Evolutionary conservation across 2,329 filamentous ascomycete species (phyloP).

Genomic region (Cercospora zeina): DNA sequence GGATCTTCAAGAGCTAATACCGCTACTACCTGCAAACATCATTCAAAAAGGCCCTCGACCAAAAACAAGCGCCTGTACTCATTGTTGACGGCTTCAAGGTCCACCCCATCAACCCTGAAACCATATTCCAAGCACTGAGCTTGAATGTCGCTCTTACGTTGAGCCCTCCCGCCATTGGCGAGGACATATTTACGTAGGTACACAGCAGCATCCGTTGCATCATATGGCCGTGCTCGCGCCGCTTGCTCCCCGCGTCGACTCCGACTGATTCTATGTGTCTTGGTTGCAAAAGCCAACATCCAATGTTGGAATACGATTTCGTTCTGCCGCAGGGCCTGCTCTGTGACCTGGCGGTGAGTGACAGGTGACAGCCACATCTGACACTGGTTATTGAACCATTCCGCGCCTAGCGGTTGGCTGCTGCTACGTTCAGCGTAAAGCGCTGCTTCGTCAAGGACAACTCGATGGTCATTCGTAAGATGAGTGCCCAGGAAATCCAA

Average conservation of each 20-base stretch:
- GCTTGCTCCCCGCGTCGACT: background rate
- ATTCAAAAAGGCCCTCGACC: background rate
- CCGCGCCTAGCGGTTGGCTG: constrained; percentile 6
- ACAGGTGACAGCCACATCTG: constrained; percentile 4
- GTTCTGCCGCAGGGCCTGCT: constrained; percentile 13
- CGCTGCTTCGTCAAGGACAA: constrained; percentile 3
- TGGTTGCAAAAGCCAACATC: constrained; percentile 12
- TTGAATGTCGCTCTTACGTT: background rate
- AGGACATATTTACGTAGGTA: background rate
- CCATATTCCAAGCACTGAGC: background rate
- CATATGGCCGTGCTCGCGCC: background rate
- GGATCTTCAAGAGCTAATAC: background rate
- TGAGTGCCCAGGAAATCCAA: constrained; percentile 14
- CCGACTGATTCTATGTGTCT: constrained; percentile 5
- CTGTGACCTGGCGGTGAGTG: constrained; percentile 7
- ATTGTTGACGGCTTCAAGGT: background rate
- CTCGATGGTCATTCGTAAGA: constrained; percentile 4
- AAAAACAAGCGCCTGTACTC: background rate
- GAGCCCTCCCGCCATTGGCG: background rate
- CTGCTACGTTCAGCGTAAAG: constrained; percentile 7
- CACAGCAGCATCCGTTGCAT: background rate
- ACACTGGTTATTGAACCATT: constrained; percentile 18
- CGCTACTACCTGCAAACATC: background rate
- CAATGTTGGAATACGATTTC: constrained; percentile 12
- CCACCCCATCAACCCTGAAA: background rate